Evolutionary conservation across 257 asterid species (phyloP), one percentile per base, ranked within the genome.

Genomic region (Mitragyna speciosa): DNA sequence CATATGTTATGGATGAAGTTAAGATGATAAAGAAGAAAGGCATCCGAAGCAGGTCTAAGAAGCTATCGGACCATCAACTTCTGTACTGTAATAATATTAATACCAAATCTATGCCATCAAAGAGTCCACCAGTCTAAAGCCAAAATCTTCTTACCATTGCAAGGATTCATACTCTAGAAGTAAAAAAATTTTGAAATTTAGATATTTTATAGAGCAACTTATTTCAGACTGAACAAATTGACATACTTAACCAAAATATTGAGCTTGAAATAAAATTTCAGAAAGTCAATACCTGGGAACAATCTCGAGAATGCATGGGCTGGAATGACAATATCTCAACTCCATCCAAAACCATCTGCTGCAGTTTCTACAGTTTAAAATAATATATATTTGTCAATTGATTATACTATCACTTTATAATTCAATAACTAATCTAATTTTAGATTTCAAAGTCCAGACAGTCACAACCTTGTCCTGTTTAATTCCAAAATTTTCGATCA

Each of bases 241-340:
- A 22, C 2, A 56, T 56, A 56, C 63, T 56, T 56, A 19, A 45
- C 49, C 49, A 45, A 45, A 9, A 45, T 45, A 6, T 9, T 45
- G 49, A 45, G 8, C 0, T 45, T 45, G 49, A 45, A 45, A 45
- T 6, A 45, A 5, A 45, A 45, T 0, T 17, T 30, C 54, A 8
- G 31, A 70, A 70, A 54, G 33, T 22, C 1, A 33, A 24, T 88
- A 95, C 99, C 97, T 93, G 97, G 78, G 98, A 83, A 91, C 99
- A 95, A 85, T 95, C 99, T 30, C 91, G 94, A 20, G 91, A 76
- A 82, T 87, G 92, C 98, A 95, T 95, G 71, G 97, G 97, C 75
- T 86, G 92, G 84, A 95, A 95, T 64, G 97, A 91, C 3, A 85
- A 80, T 59, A 95, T 95, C 79, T 87, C 97, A 61, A 52, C 88